Percentiles rank a stretch among this genome's conserved stretches.
These are phyloP conservation scores for Kwoniella sp. DNA, from an alignment of 768 basidiomycete genomes.

Conservation along the genomic window DNA sequence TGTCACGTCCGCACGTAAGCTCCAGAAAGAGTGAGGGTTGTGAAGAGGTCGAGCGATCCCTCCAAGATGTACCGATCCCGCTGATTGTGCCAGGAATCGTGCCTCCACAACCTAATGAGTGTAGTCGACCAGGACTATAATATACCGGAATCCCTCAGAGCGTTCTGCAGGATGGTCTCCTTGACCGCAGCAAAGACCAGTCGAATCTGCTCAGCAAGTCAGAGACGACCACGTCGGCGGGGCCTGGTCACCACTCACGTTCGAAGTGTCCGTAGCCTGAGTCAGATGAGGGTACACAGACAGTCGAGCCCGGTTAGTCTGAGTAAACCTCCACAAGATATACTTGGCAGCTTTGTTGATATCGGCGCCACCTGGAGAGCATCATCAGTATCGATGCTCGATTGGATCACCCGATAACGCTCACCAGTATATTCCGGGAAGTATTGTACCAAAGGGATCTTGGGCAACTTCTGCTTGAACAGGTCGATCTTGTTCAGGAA, in stretches of 20 bases:
- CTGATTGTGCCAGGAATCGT: no score
- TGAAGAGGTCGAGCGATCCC: no score
- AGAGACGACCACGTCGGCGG: background rate
- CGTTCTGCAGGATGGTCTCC: constrained; percentile 89
- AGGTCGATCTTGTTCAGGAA: constrained; percentile 60
- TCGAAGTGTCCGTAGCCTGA: constrained; percentile 82
- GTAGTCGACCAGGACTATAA: no score
- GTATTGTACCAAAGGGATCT: constrained; percentile 56
- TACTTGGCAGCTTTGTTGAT: constrained; percentile 94
- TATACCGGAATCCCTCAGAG: constrained; percentile 78
- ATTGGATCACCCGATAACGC: no score
- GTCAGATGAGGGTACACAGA: constrained; percentile 90
- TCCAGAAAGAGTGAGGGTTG: no score
- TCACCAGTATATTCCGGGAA: constrained; percentile 75
- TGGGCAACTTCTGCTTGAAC: constrained; percentile 69
- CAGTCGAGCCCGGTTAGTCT: constrained; percentile 57
- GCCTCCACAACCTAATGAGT: no score
- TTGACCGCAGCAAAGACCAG: constrained; percentile 82
- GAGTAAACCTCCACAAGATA: constrained; percentile 91
- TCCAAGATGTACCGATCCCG: no score
- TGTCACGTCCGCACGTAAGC: no score
- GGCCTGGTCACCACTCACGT: constrained; percentile 54
- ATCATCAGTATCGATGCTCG: background rate
- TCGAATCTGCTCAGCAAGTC: constrained; percentile 48
- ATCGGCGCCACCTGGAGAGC: constrained; percentile 63